A percentile compares a stretch with the other conserved stretches of the same genome.
phyloP scores from a whole-genome alignment of 2,329 filamentous ascomycete species.

The Calonectria ilicicola region DNA sequence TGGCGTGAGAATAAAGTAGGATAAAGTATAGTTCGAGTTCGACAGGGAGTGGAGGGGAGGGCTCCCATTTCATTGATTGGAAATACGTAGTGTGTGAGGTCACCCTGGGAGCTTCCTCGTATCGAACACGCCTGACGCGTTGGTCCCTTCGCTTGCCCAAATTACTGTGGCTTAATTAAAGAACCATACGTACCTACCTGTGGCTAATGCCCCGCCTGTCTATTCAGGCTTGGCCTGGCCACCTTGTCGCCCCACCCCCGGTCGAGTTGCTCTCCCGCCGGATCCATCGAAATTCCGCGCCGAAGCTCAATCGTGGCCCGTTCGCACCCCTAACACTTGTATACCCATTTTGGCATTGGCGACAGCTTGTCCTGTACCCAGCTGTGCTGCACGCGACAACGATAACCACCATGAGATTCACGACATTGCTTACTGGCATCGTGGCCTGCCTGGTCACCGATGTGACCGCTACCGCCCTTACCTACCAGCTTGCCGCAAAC shows the following conservation, averaged over 20 bases:
- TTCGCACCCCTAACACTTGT: slow-evolving; percentile 33
- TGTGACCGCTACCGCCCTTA: slow-evolving; percentile 89
- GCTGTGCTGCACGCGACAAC: slow-evolving; percentile 44
- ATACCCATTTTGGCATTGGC: slow-evolving; percentile 36
- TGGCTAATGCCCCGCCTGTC: slow-evolving; percentile 32
- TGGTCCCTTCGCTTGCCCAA: neutral
- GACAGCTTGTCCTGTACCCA: slow-evolving; percentile 46
- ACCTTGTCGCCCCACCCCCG: neutral
- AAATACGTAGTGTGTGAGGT: slow-evolving; percentile 27
- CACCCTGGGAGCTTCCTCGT: slow-evolving; percentile 13
- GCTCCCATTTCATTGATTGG: slow-evolving; percentile 13
- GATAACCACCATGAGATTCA: slow-evolving; percentile 71
- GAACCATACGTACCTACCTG: slow-evolving; percentile 9
- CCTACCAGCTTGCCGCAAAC: slow-evolving; percentile 89
- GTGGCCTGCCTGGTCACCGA: slow-evolving; percentile 78
- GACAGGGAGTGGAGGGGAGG: slow-evolving; percentile 21
- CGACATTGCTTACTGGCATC: slow-evolving; percentile 72
- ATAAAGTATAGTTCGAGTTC: slow-evolving; percentile 6
- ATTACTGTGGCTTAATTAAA: slow-evolving; percentile 17
- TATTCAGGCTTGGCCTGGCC: neutral
- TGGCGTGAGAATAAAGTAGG: slow-evolving; percentile 10
- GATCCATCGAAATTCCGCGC: slow-evolving; percentile 41
- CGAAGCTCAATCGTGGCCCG: slow-evolving; percentile 46
- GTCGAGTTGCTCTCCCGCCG: slow-evolving; percentile 34
- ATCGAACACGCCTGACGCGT: slow-evolving; percentile 22